Evolutionary conservation across 2,329 filamentous ascomycete genomes (phyloP).

Genomic region (Coniella vitis): DNA sequence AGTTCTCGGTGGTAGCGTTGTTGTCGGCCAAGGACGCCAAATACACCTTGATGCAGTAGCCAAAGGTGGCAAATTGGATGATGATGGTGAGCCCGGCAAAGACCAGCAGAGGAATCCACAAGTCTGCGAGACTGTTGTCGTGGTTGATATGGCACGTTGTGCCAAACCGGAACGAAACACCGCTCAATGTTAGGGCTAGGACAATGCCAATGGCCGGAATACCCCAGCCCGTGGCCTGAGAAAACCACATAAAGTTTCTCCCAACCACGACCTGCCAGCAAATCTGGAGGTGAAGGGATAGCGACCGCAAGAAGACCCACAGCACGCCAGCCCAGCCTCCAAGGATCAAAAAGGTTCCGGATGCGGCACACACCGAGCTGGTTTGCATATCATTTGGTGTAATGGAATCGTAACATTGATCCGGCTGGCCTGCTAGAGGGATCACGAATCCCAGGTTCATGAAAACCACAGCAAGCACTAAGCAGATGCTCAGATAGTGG

Average conservation of each 20-base stretch:
- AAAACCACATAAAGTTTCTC: constrained; percentile 79
- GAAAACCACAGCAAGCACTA: constrained; percentile 67
- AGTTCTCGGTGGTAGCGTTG: constrained; percentile 62
- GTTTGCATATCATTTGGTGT: constrained; percentile 90
- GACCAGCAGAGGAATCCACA: constrained; percentile 83
- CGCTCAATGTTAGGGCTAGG: constrained; percentile 74
- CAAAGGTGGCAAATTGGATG: constrained; percentile 77
- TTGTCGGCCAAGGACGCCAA: constrained; percentile 74
- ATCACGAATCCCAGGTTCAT: constrained; percentile 90
- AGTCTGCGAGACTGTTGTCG: constrained; percentile 69
- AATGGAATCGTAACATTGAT: constrained; percentile 82
- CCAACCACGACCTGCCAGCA: constrained; percentile 95
- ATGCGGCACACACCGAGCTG: constrained; percentile 75
- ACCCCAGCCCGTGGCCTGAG: constrained; percentile 76
- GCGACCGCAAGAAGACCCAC: constrained; percentile 85
- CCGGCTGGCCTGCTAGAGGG: constrained; percentile 68
- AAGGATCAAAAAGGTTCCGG: constrained; percentile 76
- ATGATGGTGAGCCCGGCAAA: constrained; percentile 72
- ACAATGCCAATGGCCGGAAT: constrained; percentile 70
- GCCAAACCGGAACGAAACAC: constrained; percentile 91
- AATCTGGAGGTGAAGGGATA: constrained; percentile 93
- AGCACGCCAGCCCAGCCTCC: constrained; percentile 79
- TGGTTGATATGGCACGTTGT: constrained; percentile 93
- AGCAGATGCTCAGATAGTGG: constrained; percentile 87
- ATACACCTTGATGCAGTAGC: constrained; percentile 93